These are phyloP conservation scores for Triglochin maritima DNA, from an alignment of 106 monocot species.

Conservation along the genomic window DNA sequence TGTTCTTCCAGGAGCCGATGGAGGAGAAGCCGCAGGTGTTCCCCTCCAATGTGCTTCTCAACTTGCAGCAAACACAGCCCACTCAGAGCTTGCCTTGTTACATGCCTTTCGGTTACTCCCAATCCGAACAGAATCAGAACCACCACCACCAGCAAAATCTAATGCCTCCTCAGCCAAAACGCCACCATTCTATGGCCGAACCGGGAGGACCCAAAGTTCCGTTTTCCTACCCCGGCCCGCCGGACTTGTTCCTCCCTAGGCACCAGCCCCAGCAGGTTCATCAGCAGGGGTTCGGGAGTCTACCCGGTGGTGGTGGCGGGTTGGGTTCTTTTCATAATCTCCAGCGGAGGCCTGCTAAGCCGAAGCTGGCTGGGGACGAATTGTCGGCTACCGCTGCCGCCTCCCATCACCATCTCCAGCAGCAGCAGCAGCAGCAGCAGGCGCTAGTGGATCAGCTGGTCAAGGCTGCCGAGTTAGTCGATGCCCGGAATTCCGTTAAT, in stretches of 20 bases:
- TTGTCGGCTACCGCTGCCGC: slow-evolving; percentile 1
- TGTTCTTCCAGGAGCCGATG: slow-evolving; percentile 26
- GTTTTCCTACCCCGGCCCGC: slow-evolving; percentile 7
- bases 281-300: slow-evolving; percentile 3
- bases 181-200: slow-evolving; percentile 11
- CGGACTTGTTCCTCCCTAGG: slow-evolving; percentile 19
- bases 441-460: slow-evolving; percentile 48
- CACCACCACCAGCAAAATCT: slow-evolving; percentile 6
- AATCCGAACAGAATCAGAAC: neutral
- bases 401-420: neutral
- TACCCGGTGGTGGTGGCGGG: neutral
- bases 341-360: slow-evolving; percentile 11
- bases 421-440: slow-evolving; percentile 39
- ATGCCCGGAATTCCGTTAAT: slow-evolving; percentile 47
- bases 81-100: slow-evolving; percentile 27
- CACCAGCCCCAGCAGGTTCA: slow-evolving; percentile 16
- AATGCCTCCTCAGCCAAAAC: slow-evolving; percentile 15
- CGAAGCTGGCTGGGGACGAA: slow-evolving; percentile 6
- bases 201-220: neutral
- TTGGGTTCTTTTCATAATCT: neutral
- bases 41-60: slow-evolving; percentile 8
- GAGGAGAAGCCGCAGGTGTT: slow-evolving; percentile 35
- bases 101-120: slow-evolving; percentile 13
- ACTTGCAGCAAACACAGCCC: slow-evolving; percentile 5
- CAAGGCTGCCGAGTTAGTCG: slow-evolving; percentile 64